A percentile compares a stretch with the other conserved stretches of the same genome.
Conservation (phyloP, 75 land plant species). For the Cupressus sempervirens region DNA sequence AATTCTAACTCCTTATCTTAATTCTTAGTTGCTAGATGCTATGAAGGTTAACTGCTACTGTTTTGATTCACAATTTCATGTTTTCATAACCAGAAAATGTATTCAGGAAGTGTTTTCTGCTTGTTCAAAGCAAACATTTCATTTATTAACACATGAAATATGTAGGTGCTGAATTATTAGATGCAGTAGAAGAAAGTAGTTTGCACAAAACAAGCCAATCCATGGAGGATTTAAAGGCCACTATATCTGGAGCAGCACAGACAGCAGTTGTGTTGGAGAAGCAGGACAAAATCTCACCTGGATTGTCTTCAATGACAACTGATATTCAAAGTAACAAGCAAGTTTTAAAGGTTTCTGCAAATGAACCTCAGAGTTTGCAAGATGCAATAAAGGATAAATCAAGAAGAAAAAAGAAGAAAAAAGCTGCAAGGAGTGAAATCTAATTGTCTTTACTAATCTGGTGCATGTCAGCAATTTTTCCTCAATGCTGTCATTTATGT, state of each 20-base stretch:
- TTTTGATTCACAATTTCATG: not conserved
- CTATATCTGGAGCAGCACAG: not conserved
- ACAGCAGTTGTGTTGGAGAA: not conserved
- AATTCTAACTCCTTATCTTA: not conserved
- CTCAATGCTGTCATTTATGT: not conserved
- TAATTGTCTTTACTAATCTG: not conserved
- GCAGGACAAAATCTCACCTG: not conserved
- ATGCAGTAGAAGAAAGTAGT: not conserved
- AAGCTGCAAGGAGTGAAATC: not conserved
- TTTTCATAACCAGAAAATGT: not conserved
- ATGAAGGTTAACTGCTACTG: not conserved
- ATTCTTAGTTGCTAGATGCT: not conserved
- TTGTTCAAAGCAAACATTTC: not conserved
- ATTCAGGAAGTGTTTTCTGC: not conserved
- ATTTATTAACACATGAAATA: not conserved
- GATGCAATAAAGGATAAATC: slow-evolving; percentile 6
- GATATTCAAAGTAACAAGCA: not conserved
- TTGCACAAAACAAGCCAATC: slow-evolving; percentile 6
- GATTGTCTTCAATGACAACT: not conserved
- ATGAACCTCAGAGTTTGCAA: slow-evolving; percentile 7
- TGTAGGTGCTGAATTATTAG: not conserved
- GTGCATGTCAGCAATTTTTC: not conserved
- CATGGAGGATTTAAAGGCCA: not conserved
- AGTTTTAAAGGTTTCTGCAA: not conserved
- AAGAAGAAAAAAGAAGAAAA: slow-evolving; percentile 12